phyloP scores from a whole-genome alignment of 768 basidiomycete species.

The Gloeopeniophorella convolvens region DNA sequence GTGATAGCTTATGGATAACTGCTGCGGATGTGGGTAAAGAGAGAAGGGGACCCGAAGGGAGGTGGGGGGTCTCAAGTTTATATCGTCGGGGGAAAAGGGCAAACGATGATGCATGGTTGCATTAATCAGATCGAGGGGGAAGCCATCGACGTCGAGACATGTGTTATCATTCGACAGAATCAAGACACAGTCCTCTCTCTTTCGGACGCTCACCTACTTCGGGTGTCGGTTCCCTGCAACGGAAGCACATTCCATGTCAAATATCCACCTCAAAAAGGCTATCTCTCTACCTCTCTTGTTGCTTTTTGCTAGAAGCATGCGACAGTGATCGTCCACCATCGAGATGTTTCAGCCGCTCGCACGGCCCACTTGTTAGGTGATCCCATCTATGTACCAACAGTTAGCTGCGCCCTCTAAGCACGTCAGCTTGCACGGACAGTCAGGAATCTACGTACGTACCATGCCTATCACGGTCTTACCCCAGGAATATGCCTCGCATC shows the following conservation, averaged over 20 bases:
- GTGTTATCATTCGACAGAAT: too few relatives aligned
- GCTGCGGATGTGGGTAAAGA: conserved; percentile 10
- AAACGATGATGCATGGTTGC: conserved; percentile 17
- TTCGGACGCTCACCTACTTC: conserved; percentile 13
- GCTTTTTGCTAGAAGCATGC: conserved; percentile 11
- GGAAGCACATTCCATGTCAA: conserved; percentile 16
- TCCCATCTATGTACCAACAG: background rate
- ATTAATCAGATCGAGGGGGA: conserved; percentile 15
- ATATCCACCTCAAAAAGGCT: conserved; percentile 8
- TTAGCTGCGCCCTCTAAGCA: too few relatives aligned
- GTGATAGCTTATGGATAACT: conserved; percentile 5
- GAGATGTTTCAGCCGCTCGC: background rate
- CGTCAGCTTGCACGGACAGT: too few relatives aligned
- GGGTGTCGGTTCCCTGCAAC: conserved; percentile 3
- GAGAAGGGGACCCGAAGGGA: background rate
- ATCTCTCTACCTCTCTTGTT: conserved; percentile 6
- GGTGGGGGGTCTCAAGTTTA: background rate
- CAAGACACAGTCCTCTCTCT: background rate
- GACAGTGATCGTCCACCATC: conserved; percentile 5
- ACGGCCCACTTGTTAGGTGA: background rate
- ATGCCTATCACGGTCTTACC: too few relatives aligned
- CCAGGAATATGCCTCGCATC: background rate
- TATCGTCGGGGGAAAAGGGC: conserved; percentile 6
- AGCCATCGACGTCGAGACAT: conserved; percentile 21
- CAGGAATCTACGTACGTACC: too few relatives aligned